Base-by-base conservation (phyloP, 441 rosid genomes). In the Pelargonium myrrhifolium region DNA sequence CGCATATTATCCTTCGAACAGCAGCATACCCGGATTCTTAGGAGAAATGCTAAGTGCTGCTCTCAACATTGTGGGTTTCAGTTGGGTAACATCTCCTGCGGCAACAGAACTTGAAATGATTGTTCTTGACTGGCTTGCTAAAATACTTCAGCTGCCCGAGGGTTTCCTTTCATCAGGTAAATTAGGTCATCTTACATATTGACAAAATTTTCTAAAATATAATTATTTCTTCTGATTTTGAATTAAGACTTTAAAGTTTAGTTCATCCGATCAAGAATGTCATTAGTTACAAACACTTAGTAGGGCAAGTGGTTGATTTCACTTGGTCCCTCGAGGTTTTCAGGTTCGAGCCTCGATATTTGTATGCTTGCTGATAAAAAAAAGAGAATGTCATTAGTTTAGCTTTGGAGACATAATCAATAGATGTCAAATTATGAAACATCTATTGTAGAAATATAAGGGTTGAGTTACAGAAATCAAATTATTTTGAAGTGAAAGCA, bases 21-120 rank as follows among this genome's bases (percentile, higher is more conserved):
- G 90, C 45, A 92, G 97, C 47, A 79, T 88, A 39, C 96, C 93
- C 0, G 96, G 96, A 37, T 88, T 92, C 71, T 68, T 92, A 77
- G 98, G 96, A 60, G 96, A 90, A 78, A 92, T 92, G 97, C 89
- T 92, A 24, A 86, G 82, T 45, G 86, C 92, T 67, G 96, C 90
- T 77, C 71, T 92, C 15, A 86, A 80, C 69, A 85, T 90, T 37
- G 84, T 85, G 58, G 92, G 96, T 66, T 92, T 90, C 76, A 88
- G 92, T 67, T 88, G 97, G 98, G 79, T 87, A 65, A 75, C 98
- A 65, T 88, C 93, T 56, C 98, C 97, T 6, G 97, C 93, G 20
- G 93, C 96, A 9, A 88, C 97, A 14, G 97, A 92, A 72, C 93
- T 90, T 20, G 97, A 92, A 80, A 79, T 79, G 79, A 84, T 92